Percentiles rank a stretch among this genome's conserved stretches.
Conservation (phyloP, 2,329 filamentous ascomycete species). For the Aspergillus sp. region DNA sequence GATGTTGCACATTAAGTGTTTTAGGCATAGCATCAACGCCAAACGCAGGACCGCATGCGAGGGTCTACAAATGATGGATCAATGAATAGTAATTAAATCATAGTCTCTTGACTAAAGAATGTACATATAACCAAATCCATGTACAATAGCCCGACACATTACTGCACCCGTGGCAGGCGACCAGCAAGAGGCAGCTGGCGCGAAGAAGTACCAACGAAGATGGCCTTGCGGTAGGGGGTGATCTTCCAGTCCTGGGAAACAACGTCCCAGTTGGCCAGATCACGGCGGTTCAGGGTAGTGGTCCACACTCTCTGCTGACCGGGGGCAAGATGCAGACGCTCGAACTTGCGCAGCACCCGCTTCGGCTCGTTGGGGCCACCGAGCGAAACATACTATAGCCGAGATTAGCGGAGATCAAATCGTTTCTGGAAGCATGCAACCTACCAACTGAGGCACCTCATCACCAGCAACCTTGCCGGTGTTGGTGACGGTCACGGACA, state of each 20-base stretch:
- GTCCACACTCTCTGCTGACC: slow-evolving; percentile 67
- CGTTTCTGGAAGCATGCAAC: slow-evolving; percentile 6
- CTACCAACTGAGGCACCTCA: slow-evolving; percentile 54
- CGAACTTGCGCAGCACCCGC: slow-evolving; percentile 73
- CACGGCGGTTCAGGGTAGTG: slow-evolving; percentile 70
- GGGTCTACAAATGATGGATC: too few species aligned
- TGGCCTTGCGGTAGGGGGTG: slow-evolving; percentile 55
- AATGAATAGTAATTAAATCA: too few species aligned
- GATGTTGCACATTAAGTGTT: too few species aligned
- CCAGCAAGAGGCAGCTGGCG: slow-evolving; percentile 54
- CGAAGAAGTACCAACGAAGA: slow-evolving; percentile 60
- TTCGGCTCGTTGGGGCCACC: slow-evolving; percentile 72
- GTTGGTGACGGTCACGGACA: slow-evolving; percentile 52
- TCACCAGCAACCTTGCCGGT: slow-evolving; percentile 49
- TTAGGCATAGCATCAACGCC: too few species aligned
- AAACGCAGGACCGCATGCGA: too few species aligned
- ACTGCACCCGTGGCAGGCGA: slow-evolving; percentile 30
- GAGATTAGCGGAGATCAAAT: slow-evolving; percentile 6
- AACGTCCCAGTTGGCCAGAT: slow-evolving; percentile 84
- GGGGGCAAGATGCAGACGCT: slow-evolving; percentile 69
- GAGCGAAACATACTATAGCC: slow-evolving; percentile 65
- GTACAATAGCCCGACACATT: slow-evolving; percentile 6
- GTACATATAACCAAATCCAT: slow-evolving; percentile 5
- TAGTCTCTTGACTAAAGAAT: background rate
- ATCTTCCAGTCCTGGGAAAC: slow-evolving; percentile 80